Base-by-base conservation (phyloP, 1,139 yeast species). In the Pichia sp. region DNA sequence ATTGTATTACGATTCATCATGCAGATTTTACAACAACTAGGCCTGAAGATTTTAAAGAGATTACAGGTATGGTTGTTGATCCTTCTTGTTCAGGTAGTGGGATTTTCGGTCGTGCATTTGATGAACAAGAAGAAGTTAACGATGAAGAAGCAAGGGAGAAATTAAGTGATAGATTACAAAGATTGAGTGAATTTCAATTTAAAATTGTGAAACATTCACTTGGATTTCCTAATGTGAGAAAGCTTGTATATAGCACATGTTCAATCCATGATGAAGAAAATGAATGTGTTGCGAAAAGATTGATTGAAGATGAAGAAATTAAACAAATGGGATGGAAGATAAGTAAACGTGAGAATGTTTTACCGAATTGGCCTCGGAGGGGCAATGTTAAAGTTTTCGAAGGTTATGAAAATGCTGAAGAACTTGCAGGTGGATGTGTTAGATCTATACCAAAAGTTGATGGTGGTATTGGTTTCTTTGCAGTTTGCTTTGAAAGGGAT, bases 51-150 rank as follows among this genome's bases (percentile, higher is more conserved):
- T 84, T 71, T 48, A 64, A 71, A 0, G 68, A 74, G 20, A 84
- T 86, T 4, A 79, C 86, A 0, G 96, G 95, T 0, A 64, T 91
- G 36, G 71, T 93, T 6, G 94, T 93, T 2, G 99, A 91, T 60
- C 99, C 99, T 0, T 86, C 96, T 4, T 91, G 99, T 60, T 85
- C 96, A 26, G 99, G 99, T 1, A 84, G 95, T 37, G 99, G 99
- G 4, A 91, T 91, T 38, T 91, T 89, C 64, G 96, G 96, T 10
- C 69, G 96, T 36, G 86, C 81, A 0, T 77, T 74, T 48, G 84
- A 77, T 48, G 68, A 56, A 28, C 52, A 52, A 17, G 56, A 53
- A 7, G 67, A 43, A 52, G 70, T 59, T 50, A 64, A 57, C 53
- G 69, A 54, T 52, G 62, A 52, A 31, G 51, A 46, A 20, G 48